These are phyloP conservation scores for Prunella vulgaris DNA, from an alignment of 257 asterid species.

Conservation along the genomic window DNA sequence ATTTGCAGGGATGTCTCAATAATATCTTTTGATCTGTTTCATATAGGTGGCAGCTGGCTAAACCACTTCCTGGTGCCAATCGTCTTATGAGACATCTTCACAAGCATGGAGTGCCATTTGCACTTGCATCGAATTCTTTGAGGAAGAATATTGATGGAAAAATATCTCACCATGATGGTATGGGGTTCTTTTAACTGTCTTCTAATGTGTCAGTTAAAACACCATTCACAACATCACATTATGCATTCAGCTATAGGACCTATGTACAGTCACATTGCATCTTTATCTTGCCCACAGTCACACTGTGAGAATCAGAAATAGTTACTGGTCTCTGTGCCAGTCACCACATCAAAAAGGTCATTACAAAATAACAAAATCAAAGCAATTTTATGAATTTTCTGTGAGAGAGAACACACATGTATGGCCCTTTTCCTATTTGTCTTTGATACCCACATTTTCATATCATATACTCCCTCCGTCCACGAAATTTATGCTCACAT, in stretches of 20 bases:
- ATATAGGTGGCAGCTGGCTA: conserved; percentile 65
- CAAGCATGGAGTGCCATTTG: conserved; percentile 62
- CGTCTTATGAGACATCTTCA: conserved; percentile 74
- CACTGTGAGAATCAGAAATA: background rate
- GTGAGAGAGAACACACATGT: background rate
- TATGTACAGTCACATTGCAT: background rate
- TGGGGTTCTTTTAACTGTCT: background rate
- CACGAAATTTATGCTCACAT: too few relatives aligned
- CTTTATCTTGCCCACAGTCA: conserved; percentile 8
- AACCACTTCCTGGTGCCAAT: conserved; percentile 84
- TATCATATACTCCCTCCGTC: too few relatives aligned
- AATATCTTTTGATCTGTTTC: conserved; percentile 1
- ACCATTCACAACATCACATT: background rate
- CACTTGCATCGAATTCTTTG: conserved; percentile 78
- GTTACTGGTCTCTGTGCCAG: background rate
- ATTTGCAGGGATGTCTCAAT: background rate
- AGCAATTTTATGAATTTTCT: background rate
- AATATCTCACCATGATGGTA: conserved; percentile 62
- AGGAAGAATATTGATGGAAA: conserved; percentile 56
- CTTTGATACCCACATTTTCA: background rate
- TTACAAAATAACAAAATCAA: background rate
- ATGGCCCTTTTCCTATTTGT: background rate
- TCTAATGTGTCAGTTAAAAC: background rate
- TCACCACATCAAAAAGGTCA: background rate
- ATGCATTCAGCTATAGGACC: background rate